Evolutionary conservation across 306 rosid genomes (phyloP), one percentile per base, ranked within the genome.

Genomic region (Begonia fuchsioides): DNA sequence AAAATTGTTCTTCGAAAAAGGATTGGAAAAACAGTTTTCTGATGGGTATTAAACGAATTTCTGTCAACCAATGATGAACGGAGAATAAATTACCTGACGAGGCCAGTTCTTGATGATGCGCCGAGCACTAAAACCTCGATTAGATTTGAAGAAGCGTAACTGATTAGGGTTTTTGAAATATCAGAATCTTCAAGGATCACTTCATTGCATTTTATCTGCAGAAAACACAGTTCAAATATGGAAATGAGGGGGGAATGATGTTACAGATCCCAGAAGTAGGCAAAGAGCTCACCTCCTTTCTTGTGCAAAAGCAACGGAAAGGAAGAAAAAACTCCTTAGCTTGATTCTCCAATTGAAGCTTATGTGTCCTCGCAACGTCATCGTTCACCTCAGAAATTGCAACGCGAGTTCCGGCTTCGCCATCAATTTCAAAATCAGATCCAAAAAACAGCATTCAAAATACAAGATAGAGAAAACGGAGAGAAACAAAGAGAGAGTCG

Each of bases 91-190:
- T 68, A 88, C 94, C 72, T 83, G 35, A 81, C 78, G 57, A 90
- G 53, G 47, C 90, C 79, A 47, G 46, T 54, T 72, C 65, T 78
- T 47, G 95, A 65, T 61, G 96, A 50, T 40, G 81, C 73, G 51
- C 95, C 97, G 15, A 90, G 77, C 2, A 84, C 90, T 53, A 90
- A 17, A 70, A 76, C 53, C 58, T 81, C 95, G 51, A 84, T 64
- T 14, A 65, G 47, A 52, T 74, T 54, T 6, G 55, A 7, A 6
- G 60, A 2, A 59, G 72, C 51, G 10, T 78, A 62, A 52, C 76
- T 79, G 35, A 67, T 55, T 61, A 90, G 40, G 50, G 79, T 76
- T 71, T 63, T 90, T 11, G 82, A 0, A 61, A 84, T 48, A 12
- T 88, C 93, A 20, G 13, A 1, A 3, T 72, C 95, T 40, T 84